Conservation (phyloP, 2,329 filamentous ascomycete species). For the Pseudohalonectria lignicola region DNA sequence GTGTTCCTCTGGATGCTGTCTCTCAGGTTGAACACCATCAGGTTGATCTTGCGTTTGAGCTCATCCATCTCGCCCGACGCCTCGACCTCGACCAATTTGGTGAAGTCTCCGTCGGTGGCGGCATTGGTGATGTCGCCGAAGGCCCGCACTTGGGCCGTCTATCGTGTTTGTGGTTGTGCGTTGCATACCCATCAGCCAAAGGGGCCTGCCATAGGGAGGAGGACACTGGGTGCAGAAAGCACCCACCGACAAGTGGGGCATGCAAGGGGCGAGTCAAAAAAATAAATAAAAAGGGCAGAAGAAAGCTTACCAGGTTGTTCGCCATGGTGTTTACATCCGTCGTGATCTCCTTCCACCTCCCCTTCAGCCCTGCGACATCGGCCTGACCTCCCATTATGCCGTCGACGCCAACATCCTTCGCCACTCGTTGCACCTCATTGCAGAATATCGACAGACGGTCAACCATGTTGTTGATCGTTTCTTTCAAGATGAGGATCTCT, state of each 20-base stretch:
- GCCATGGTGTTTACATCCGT: conserved; percentile 94
- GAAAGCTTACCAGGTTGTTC: conserved; percentile 47
- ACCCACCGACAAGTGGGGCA: no score
- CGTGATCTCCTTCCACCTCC: conserved; percentile 96
- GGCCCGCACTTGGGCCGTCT: conserved; percentile 93
- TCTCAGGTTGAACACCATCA: conserved; percentile 93
- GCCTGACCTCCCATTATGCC: conserved; percentile 98
- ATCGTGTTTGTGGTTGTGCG: conserved; percentile 27
- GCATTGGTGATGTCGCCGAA: conserved; percentile 99
- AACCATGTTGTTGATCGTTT: conserved; percentile 99
- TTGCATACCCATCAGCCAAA: no score
- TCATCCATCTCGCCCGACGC: conserved; percentile 99
- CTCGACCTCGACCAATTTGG: conserved; percentile 91
- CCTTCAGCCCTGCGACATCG: conserved; percentile 83
- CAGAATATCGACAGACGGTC: conserved; percentile 91
- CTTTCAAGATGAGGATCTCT: conserved; percentile 87
- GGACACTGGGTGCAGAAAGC: conserved; percentile 13
- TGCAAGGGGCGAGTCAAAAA: no score
- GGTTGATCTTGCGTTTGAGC: conserved; percentile 97
- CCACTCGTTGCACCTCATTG: conserved; percentile 88
- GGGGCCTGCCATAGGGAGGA: no score
- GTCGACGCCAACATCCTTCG: conserved; percentile 92
- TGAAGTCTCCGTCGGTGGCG: conserved; percentile 94
- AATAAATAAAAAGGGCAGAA: no score
- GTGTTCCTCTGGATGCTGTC: conserved; percentile 97